phyloP scores from a whole-genome alignment of 805 yeast species.

The Saturnispora gosingensis region DNA sequence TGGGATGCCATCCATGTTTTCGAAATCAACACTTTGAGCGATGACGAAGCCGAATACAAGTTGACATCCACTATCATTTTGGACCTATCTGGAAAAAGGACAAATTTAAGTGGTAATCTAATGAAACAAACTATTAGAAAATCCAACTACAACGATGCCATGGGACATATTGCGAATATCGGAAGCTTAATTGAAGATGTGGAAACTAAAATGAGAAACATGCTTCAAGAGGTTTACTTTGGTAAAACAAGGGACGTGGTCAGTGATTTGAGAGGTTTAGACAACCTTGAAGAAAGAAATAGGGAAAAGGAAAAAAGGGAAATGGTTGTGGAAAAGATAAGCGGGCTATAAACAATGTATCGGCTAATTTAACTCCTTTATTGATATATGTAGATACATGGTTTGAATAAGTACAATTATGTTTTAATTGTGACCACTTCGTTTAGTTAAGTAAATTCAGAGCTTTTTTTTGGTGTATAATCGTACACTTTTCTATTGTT shows the following conservation, averaged over 20 bases:
- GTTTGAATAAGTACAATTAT: not conserved
- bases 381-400: not conserved
- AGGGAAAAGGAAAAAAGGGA: conserved; percentile 33
- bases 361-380: too few relatives aligned
- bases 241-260: conserved; percentile 89
- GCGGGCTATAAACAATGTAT: not conserved
- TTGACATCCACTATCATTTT: conserved; percentile 84
- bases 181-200: conserved; percentile 83
- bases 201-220: conserved; percentile 77
- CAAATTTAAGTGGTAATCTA: conserved; percentile 66
- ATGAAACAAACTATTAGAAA: conserved; percentile 72
- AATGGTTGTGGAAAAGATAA: conserved; percentile 11
- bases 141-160: conserved; percentile 37
- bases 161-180: conserved; percentile 74
- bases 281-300: conserved; percentile 26
- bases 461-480: not conserved
- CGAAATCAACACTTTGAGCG: conserved; percentile 46
- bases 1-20: conserved; percentile 97
- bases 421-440: not conserved
- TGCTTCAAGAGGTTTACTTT: conserved; percentile 88
- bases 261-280: conserved; percentile 51
- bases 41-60: conserved; percentile 44
- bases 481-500: not conserved
- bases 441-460: not conserved
- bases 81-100: conserved; percentile 38